Evolutionary conservation across 116 monocot genomes (phyloP).

Genomic region (Dioscorea cayenensis): DNA sequence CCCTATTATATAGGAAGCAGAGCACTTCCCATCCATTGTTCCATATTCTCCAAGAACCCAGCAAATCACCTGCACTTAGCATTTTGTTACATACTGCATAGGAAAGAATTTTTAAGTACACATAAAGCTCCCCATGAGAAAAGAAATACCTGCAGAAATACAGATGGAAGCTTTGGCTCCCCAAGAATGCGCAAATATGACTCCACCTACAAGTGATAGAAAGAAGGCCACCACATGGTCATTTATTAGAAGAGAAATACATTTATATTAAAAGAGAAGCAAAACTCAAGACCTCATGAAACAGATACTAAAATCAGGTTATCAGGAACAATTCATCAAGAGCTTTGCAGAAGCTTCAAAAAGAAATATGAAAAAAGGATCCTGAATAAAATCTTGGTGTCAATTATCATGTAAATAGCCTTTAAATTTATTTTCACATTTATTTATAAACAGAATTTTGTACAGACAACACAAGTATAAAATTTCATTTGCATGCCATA

Average conservation of each 20-base stretch:
- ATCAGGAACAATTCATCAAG: too few relatives aligned
- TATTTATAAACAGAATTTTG: too few relatives aligned
- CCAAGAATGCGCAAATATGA: conserved; percentile 81
- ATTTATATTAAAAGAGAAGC: neutral
- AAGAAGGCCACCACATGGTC: neutral
- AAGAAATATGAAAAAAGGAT: too few relatives aligned
- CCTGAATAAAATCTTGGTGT: too few relatives aligned
- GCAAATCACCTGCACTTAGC: conserved; percentile 75
- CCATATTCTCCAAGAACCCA: conserved; percentile 99
- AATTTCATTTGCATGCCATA: too few relatives aligned
- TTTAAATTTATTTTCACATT: too few relatives aligned
- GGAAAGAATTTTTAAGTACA: neutral
- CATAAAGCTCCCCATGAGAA: neutral
- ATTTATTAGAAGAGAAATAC: neutral
- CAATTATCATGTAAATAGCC: too few relatives aligned
- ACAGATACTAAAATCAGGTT: too few relatives aligned
- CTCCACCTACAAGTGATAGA: conserved; percentile 47
- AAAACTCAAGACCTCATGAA: neutral
- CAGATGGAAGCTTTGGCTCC: conserved; percentile 92
- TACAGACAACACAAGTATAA: too few relatives aligned
- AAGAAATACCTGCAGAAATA: conserved; percentile 74
- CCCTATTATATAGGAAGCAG: conserved; percentile 87
- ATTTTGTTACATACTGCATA: neutral
- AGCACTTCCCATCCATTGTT: conserved; percentile 88
- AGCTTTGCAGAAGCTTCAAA: too few relatives aligned